Base-by-base conservation (phyloP, 1,284 basidiomycete genomes). In the Moniliophthora roreri region DNA sequence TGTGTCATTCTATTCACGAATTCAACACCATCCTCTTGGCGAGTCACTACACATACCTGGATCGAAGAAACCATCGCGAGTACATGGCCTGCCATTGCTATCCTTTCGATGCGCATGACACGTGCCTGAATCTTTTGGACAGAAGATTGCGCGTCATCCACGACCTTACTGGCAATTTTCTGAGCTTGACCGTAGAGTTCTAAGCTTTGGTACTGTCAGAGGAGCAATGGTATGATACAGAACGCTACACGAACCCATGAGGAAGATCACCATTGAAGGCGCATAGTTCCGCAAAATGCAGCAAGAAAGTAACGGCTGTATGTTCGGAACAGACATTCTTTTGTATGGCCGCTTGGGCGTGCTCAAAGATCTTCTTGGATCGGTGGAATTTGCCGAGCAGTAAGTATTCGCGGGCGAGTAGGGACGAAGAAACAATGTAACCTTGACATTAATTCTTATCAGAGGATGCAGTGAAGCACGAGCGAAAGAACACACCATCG, bases 391-490 rank as follows among this genome's bases (percentile, higher is more conserved):
- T 91, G 2, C 94, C 93, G 0, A 96, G 77, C 42, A 79, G 81
- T 35, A 85, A 72, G 62, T 93, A 93, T 62, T 93, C 89, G 44
- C 83, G 76, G 0, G 88, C 93, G 1, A 95, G 78, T 28, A 86
- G 81, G 1, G 86, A 72, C 1, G 88, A 91, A 1, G 82, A 72
- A 1, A 71, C 68, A 8, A 91, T 73, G 61, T 85, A 91, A 4
- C 75, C 93, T 93, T n/a, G n/a, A 61, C 16, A 21, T 16, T 41
- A 35, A n/a, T 5, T 26, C 21, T 7, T 50, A n/a, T 32, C 41
- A 16, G 28, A 4, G 23, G 23, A 21, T 48, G 11, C 6, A n/a
- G 3, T 8, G 11, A 20, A 45, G 28, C 6, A 32, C 28, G 28
- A 6, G 7, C 28, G 7, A 32, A 23, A 15, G 41, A 28, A 52